These are phyloP conservation scores for Annulohypoxylon truncatum DNA, from an alignment of 2,329 filamentous ascomycete genomes.

Conservation along the genomic window DNA sequence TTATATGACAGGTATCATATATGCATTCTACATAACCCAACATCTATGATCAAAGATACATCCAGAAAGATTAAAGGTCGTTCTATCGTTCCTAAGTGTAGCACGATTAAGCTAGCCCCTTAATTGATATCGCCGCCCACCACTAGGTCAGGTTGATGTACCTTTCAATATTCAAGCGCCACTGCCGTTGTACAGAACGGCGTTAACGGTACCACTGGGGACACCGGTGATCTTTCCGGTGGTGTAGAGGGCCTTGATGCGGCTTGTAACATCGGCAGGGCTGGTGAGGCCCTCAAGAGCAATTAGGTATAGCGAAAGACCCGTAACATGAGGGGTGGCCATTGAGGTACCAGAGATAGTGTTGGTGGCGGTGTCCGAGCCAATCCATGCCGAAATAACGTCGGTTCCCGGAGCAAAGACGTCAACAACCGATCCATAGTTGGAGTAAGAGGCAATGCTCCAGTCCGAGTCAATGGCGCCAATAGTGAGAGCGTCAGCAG, in stretches of 20 bases:
- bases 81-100: neutral
- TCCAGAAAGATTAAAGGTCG: neutral
- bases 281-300: conserved; percentile 56
- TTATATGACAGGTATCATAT: neutral
- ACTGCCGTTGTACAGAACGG: conserved; percentile 47
- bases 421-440: conserved; percentile 60
- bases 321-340: conserved; percentile 70
- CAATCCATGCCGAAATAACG: conserved; percentile 57
- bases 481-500: conserved; percentile 63
- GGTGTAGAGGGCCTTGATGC: conserved; percentile 47
- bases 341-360: conserved; percentile 70
- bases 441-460: conserved; percentile 59
- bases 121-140: neutral
- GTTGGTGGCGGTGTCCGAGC: conserved; percentile 53
- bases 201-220: conserved; percentile 43
- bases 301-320: conserved; percentile 68
- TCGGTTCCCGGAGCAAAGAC: conserved; percentile 58
- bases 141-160: neutral
- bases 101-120: neutral
- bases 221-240: conserved; percentile 36
- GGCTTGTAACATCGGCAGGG: conserved; percentile 50
- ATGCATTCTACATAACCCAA: neutral
- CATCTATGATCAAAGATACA: conserved; percentile 1
- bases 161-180: conserved; percentile 38
- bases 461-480: conserved; percentile 59